These are phyloP conservation scores for Acacia acuminata DNA, from an alignment of 306 rosid genomes.

Conservation along the genomic window DNA sequence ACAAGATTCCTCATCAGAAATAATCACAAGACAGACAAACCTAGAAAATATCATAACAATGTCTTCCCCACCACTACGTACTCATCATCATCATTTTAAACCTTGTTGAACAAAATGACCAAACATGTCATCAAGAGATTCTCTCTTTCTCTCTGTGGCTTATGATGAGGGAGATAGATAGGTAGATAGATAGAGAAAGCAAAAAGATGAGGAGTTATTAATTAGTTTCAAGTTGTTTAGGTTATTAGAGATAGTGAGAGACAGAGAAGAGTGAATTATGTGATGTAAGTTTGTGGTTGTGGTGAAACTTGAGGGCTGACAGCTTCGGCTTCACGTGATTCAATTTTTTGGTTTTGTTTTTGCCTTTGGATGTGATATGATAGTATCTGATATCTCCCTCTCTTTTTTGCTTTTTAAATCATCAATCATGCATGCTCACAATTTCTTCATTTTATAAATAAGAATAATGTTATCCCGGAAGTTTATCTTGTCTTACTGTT, in stretches of 20 bases:
- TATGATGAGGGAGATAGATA: background rate
- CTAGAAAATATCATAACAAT: slow-evolving; percentile 47
- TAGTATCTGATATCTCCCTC: slow-evolving; percentile 1
- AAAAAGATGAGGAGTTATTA: background rate
- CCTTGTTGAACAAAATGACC: slow-evolving; percentile 42
- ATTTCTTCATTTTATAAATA: background rate
- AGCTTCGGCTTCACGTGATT: slow-evolving; percentile 52
- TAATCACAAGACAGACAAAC: slow-evolving; percentile 40
- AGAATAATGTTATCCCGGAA: too few relatives aligned
- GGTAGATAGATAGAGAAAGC: background rate
- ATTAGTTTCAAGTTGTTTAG: background rate
- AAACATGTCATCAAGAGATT: slow-evolving; percentile 29
- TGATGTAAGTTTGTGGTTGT: slow-evolving; percentile 28
- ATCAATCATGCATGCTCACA: background rate
- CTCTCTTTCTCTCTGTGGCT: background rate
- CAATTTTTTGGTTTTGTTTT: slow-evolving; percentile 18
- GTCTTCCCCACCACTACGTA: slow-evolving; percentile 30
- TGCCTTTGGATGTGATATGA: slow-evolving; percentile 29
- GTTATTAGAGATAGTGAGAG: too few relatives aligned
- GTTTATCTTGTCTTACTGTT: too few relatives aligned
- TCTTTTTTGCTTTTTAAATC: background rate
- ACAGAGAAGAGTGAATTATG: background rate
- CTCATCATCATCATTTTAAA: slow-evolving; percentile 39
- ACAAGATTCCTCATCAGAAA: slow-evolving; percentile 51
- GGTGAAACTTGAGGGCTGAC: slow-evolving; percentile 44